Percentiles rank a stretch among this genome's conserved stretches.
Evolutionary conservation across 192 early-diverging fungal species (phyloP).

Genomic region (Mortierella hygrophila): DNA sequence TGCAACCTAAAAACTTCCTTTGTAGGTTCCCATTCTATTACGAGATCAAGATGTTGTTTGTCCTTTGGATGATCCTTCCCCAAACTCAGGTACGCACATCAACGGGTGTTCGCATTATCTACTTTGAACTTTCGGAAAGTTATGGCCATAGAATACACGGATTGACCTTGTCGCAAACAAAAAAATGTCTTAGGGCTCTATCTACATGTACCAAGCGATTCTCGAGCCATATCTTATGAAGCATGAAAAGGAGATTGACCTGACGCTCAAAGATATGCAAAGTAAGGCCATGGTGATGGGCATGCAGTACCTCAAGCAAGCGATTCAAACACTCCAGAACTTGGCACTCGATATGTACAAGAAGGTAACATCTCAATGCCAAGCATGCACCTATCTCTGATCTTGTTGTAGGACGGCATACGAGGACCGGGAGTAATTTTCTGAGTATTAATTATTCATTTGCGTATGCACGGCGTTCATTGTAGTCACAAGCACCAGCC

Average conservation of each 20-base stretch:
- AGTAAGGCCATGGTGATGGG: slow-evolving; percentile 49
- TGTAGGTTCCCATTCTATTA: slow-evolving; percentile 53
- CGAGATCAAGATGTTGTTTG: slow-evolving; percentile 44
- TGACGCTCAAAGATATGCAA: slow-evolving; percentile 34
- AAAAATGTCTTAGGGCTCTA: slow-evolving; percentile 29
- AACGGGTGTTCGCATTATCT: background rate
- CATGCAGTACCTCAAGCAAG: slow-evolving; percentile 45
- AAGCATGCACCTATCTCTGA: background rate
- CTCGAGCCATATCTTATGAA: slow-evolving; percentile 44
- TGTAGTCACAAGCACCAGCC: slow-evolving; percentile 7
- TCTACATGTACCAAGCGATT: slow-evolving; percentile 46
- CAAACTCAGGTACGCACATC: slow-evolving; percentile 40
- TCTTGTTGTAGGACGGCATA: no score
- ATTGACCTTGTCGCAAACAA: slow-evolving; percentile 4
- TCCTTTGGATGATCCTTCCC: slow-evolving; percentile 53
- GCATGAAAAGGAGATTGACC: slow-evolving; percentile 49
- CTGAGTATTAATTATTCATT: background rate
- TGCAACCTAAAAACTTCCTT: no score
- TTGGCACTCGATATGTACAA: slow-evolving; percentile 40
- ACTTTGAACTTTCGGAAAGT: background rate
- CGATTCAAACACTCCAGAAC: slow-evolving; percentile 38
- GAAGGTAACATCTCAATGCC: slow-evolving; percentile 14
- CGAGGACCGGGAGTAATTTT: background rate
- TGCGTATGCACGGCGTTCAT: background rate
- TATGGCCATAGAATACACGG: background rate